phyloP scores from a whole-genome alignment of 495 filamentous ascomycete genomes.

The Tetracladium marchalianum region DNA sequence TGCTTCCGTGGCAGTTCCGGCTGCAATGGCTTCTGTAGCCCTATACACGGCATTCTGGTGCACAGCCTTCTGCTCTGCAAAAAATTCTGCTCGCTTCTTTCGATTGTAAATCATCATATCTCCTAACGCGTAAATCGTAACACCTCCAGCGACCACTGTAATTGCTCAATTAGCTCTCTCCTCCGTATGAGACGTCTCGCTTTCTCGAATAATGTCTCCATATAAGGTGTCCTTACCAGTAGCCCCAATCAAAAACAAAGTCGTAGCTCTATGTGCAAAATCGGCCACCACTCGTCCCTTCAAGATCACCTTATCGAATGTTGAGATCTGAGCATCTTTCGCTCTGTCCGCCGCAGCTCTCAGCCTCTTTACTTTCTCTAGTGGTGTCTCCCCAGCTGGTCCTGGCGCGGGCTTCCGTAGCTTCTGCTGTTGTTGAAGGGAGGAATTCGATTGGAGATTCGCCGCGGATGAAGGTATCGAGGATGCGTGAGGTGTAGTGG shows the following conservation, averaged over 20 bases:
- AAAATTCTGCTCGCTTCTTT: conserved; percentile 52
- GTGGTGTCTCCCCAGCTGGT: conserved; percentile 58
- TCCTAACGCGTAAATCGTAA: conserved; percentile 69
- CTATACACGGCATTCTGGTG: conserved; percentile 39
- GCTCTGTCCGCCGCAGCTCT: conserved; percentile 68
- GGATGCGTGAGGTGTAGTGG: conserved; percentile 79
- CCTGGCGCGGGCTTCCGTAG: conserved; percentile 17
- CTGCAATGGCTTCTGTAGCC: conserved; percentile 50
- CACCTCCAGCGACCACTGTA: conserved; percentile 58
- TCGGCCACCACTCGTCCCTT: conserved; percentile 68
- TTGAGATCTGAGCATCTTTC: conserved; percentile 50
- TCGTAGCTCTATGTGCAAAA: conserved; percentile 68
- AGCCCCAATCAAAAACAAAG: conserved; percentile 63
- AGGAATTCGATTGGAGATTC: conserved; percentile 17
- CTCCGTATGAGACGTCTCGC: not conserved
- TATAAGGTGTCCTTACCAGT: conserved; percentile 51
- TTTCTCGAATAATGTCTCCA: too few species aligned
- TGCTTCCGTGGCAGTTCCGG: conserved; percentile 50
- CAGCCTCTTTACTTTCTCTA: conserved; percentile 80
- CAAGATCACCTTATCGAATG: conserved; percentile 60
- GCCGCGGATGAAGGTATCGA: conserved; percentile 42
- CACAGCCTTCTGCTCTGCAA: conserved; percentile 49
- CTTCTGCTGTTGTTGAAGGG: too few species aligned
- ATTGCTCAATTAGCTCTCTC: conserved; percentile 8
- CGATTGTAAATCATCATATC: conserved; percentile 89